These are phyloP conservation scores for Geotrichum histeridarum DNA, from an alignment of 1,139 yeast species.

Conservation along the genomic window DNA sequence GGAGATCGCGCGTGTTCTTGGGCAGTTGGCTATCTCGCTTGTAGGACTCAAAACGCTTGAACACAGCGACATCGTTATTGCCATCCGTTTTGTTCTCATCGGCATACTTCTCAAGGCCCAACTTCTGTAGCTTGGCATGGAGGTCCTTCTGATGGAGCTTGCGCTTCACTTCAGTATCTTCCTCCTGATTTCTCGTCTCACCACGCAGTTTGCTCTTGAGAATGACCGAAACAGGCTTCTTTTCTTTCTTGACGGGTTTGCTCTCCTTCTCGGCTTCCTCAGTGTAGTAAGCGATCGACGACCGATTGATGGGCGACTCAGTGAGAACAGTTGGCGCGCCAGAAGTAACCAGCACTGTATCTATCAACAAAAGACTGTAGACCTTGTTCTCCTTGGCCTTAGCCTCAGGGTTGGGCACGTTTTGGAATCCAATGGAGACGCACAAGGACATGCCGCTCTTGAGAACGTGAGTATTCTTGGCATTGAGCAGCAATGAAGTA, in stretches of 20 bases:
- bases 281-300: conserved; percentile 79
- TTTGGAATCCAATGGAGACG: conserved; percentile 71
- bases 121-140: conserved; percentile 80
- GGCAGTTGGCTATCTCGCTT: conserved; percentile 92
- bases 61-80: conserved; percentile 65
- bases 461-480: conserved; percentile 64
- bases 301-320: conserved; percentile 63
- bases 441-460: conserved; percentile 72
- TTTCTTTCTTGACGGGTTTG: conserved; percentile 23
- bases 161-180: conserved; percentile 76
- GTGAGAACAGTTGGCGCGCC: conserved; percentile 61
- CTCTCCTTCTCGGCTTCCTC: conserved; percentile 52
- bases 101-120: conserved; percentile 49
- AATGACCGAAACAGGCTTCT: conserved; percentile 37
- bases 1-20: conserved; percentile 69
- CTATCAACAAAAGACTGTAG: conserved; percentile 74
- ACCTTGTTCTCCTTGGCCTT: conserved; percentile 46
- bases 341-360: conserved; percentile 64
- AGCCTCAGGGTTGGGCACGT: conserved; percentile 43
- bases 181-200: conserved; percentile 59
- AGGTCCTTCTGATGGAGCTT: conserved; percentile 77
- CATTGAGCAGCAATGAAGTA: conserved; percentile 64
- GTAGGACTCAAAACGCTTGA: conserved; percentile 90
- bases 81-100: conserved; percentile 44
- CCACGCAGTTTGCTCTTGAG: conserved; percentile 77